These are phyloP conservation scores for Phytophthora palmivora DNA, from an alignment of 352 stramenopile genomes.

Conservation along the genomic window DNA sequence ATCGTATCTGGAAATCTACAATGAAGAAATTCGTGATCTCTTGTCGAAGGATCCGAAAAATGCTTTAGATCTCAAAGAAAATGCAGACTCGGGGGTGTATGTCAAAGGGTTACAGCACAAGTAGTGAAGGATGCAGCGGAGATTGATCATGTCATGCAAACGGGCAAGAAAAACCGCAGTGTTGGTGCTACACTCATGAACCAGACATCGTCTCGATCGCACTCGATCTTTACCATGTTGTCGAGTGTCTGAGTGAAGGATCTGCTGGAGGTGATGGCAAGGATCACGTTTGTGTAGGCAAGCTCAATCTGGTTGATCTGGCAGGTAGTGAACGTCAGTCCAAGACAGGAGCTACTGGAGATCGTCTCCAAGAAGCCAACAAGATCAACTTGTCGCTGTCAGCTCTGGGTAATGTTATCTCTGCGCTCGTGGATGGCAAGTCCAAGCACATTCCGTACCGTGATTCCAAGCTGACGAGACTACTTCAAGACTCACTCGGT, in stretches of 20 bases:
- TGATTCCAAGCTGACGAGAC: constrained; percentile 97
- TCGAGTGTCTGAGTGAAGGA: constrained; percentile 90
- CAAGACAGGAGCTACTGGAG: constrained; percentile 76
- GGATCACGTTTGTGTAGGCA: constrained; percentile 95
- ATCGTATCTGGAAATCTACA: constrained; percentile 98
- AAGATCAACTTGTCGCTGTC: constrained; percentile 87
- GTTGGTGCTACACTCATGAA: constrained; percentile 98
- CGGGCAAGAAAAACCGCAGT: constrained; percentile 95
- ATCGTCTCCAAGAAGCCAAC: constrained; percentile 80
- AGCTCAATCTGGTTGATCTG: constrained; percentile 95
- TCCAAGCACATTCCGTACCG: constrained; percentile 89
- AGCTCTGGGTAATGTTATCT: constrained; percentile 88
- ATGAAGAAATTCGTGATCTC: constrained; percentile 97
- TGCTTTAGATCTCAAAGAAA: constrained; percentile 93
- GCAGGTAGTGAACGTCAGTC: constrained; percentile 77
- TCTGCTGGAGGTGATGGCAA: constrained; percentile 64
- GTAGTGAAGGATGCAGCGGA: constrained; percentile 91
- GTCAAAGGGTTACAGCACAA: constrained; percentile 89
- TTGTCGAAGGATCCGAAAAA: constrained; percentile 85
- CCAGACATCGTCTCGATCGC: constrained; percentile 95
- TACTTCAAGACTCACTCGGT: constrained; percentile 96
- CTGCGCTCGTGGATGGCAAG: constrained; percentile 84
- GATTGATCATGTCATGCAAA: constrained; percentile 93
- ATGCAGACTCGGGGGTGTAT: constrained; percentile 90
- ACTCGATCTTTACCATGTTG: constrained; percentile 98